Base-by-base conservation (phyloP, 208 protist species). In the Trypanosoma mega region DNA sequence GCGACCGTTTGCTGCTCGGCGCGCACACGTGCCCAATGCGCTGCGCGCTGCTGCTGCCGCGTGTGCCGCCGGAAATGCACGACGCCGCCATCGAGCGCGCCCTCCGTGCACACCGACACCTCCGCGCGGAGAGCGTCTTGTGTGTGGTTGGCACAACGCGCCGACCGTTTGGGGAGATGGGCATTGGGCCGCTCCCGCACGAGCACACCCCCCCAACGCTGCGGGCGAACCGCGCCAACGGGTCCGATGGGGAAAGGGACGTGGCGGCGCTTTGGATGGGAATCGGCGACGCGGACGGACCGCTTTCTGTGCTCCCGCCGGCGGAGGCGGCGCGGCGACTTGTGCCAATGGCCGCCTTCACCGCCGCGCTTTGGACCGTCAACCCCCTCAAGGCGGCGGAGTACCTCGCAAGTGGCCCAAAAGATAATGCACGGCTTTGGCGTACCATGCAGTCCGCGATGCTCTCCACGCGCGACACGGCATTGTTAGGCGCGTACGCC, bases 401-500 rank as follows among this genome's bases (percentile, higher is more conserved):
- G 27, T 90, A 89, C 50, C 55, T 85, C 7, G 56, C 76, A 24
- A 56, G 52, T 12, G 45, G 61, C 27, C 82, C 85, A 21, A 56
- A 50, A 4, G 60, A 76, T 5, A 87, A 87, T 48, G 0, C 52
- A 11, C 72, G 83, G 14, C 67, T 92, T 33, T 94, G 88, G 88
- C 43, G 65, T 9, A 82, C 78, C 20, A 94, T 94, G 88, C 84
- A 92, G 61, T 73, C 77, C 24, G 56, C 85, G 0, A 89, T 94
- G 85, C 74, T 94, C 27, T 92, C 85, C 47, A 94, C 88, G 24
- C 68, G 88, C 2, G 88, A 94, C 41, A 69, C 82, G 20, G 80
- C 79, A 7, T 44, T 94, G 24, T 60, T 94, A 21, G 56, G 63
- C 1, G 82, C 81, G 2, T 72, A 87, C 63, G 74, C 75, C 50